These are phyloP conservation scores for Erysiphe pulchra DNA, from an alignment of 2,329 filamentous ascomycete species.

Conservation along the genomic window DNA sequence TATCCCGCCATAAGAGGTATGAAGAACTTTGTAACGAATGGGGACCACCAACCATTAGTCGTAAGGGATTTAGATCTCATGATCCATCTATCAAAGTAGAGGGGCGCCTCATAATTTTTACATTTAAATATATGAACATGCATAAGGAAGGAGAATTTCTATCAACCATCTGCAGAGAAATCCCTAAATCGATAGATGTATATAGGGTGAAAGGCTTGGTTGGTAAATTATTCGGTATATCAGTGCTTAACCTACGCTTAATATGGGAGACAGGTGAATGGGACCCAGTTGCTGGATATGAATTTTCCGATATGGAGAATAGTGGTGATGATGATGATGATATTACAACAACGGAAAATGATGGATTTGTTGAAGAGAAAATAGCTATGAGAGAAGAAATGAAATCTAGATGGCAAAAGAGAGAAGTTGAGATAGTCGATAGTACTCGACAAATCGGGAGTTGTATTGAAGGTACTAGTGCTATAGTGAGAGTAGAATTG, in stretches of 20 bases:
- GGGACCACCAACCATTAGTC: conserved; percentile 39
- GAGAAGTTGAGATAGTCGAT: conserved; percentile 57
- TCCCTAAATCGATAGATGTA: conserved; percentile 56
- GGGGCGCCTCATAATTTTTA: conserved; percentile 44
- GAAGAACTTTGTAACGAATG: conserved; percentile 48
- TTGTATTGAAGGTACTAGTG: conserved; percentile 51
- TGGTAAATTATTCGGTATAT: conserved; percentile 38
- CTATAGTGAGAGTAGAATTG: conserved; percentile 41
- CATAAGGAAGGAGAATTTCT: conserved; percentile 4
- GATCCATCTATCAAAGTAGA: conserved; percentile 56
- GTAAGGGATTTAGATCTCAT: conserved; percentile 21
- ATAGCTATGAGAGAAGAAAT: conserved; percentile 2
- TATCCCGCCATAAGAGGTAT: conserved; percentile 45
- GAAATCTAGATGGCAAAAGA: conserved; percentile 39
- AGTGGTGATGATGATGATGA: conserved; percentile 21
- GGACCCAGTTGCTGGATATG: conserved; percentile 46
- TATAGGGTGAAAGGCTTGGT: conserved; percentile 64
- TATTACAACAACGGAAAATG: conserved; percentile 4
- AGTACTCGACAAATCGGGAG: conserved; percentile 63
- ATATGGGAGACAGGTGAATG: conserved; percentile 82
- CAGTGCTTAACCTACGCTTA: conserved; percentile 37
- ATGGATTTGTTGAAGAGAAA: conserved; percentile 2
- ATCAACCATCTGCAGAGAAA: conserved; percentile 11
- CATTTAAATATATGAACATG: conserved; percentile 17
- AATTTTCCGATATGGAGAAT: conserved; percentile 28